These are phyloP conservation scores for Gentiana straminea DNA, from an alignment of 257 asterid species.

Conservation along the genomic window DNA sequence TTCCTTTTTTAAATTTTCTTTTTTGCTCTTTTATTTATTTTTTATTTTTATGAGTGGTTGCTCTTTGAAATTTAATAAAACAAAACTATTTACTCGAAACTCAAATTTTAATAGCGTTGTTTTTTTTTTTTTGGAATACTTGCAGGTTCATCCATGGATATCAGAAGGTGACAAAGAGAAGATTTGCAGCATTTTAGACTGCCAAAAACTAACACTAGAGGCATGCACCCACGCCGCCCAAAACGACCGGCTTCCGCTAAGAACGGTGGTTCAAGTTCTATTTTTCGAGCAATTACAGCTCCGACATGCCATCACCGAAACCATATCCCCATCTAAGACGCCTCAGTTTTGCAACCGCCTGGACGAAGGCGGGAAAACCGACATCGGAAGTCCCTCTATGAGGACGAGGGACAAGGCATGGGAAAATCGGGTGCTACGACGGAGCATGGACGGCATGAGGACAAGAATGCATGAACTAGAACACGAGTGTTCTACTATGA, in stretches of 20 bases:
- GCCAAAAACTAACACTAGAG: constrained; percentile 77
- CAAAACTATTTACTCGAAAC: no score
- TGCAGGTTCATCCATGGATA: constrained; percentile 80
- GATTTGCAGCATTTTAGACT: constrained; percentile 67
- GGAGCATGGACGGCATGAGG: constrained; percentile 74
- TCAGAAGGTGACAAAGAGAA: constrained; percentile 68
- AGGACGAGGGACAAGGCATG: constrained; percentile 48
- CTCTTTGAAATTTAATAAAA: constrained; percentile 19
- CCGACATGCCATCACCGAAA: constrained; percentile 85
- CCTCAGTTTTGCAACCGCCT: constrained; percentile 18
- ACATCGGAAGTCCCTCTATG: not conserved
- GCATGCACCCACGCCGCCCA: constrained; percentile 97
- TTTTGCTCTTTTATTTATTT: not conserved
- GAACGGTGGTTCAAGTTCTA: constrained; percentile 87
- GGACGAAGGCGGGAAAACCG: constrained; percentile 18
- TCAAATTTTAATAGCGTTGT: not conserved
- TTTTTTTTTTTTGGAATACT: not conserved
- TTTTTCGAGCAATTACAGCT: constrained; percentile 94
- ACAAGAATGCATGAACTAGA: constrained; percentile 81
- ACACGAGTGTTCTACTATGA: constrained; percentile 71
- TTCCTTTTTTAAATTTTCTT: constrained; percentile 4
- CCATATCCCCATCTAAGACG: constrained; percentile 13
- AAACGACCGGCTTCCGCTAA: constrained; percentile 80
- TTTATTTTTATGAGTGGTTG: constrained; percentile 21
- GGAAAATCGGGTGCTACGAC: constrained; percentile 65